A percentile compares a stretch with the other conserved stretches of the same genome.
Evolutionary conservation across 371 early-diverging fungal species (phyloP).

Genomic region (Mucor saturninus): DNA sequence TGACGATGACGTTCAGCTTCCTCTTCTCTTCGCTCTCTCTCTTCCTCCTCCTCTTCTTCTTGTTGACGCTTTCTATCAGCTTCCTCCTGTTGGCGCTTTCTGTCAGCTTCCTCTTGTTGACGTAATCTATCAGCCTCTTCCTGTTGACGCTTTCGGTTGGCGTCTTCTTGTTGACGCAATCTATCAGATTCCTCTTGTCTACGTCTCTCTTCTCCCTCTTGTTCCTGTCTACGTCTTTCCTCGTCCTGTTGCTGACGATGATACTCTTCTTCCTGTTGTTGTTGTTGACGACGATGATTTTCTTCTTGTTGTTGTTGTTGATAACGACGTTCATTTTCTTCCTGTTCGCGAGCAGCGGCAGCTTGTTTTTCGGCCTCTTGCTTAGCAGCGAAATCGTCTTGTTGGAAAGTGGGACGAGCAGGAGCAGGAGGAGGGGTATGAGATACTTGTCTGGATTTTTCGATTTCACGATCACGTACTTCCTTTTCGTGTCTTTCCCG

Average conservation of each 20-base stretch:
- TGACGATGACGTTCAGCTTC: slow-evolving; percentile 30
- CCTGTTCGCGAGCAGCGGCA: slow-evolving; percentile 5
- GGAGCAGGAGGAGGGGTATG: slow-evolving; percentile 4
- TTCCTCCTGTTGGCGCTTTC: slow-evolving; percentile 11
- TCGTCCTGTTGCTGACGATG: too few relatives aligned
- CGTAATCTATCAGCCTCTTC: slow-evolving; percentile 19
- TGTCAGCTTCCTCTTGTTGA: slow-evolving; percentile 20
- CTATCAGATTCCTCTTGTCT: too few relatives aligned
- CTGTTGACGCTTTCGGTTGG: slow-evolving; percentile 23
- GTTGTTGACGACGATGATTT: slow-evolving; percentile 16
- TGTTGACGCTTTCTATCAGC: slow-evolving; percentile 26
- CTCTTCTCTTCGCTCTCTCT: slow-evolving; percentile 14
- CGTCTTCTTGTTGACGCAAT: slow-evolving; percentile 3
- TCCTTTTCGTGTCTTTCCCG: slow-evolving; percentile 57
- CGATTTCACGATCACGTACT: slow-evolving; percentile 59
- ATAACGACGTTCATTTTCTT: slow-evolving; percentile 16
- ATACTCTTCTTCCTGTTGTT: slow-evolving; percentile 13
- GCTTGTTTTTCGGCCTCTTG: slow-evolving; percentile 28
- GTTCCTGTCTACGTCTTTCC: too few relatives aligned
- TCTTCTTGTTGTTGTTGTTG: slow-evolving; percentile 29
- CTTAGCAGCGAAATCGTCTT: slow-evolving; percentile 37
- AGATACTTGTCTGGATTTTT: slow-evolving; percentile 21
- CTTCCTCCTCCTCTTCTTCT: slow-evolving; percentile 20
- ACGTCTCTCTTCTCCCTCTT: too few relatives aligned
- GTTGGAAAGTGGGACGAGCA: slow-evolving; percentile 8